phyloP scores from a whole-genome alignment of 345 rosid species.

The Euphorbia tirucalli region DNA sequence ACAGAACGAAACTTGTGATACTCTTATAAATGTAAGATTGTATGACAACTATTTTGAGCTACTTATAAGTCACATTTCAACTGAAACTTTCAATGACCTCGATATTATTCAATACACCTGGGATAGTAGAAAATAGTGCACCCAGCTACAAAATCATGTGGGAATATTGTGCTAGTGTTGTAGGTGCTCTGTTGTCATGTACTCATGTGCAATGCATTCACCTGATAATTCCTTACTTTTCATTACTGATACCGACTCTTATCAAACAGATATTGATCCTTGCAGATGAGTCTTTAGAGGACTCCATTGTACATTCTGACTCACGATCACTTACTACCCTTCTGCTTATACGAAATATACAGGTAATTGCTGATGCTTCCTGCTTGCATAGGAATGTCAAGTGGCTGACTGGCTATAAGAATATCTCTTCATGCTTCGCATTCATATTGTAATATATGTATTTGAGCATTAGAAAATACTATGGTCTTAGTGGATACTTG shows the following conservation, averaged over 20 bases:
- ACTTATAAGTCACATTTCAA: no score
- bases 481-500: background rate
- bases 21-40: no score
- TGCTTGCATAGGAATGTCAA: slow-evolving; percentile 1
- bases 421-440: background rate
- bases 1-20: background rate
- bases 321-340: slow-evolving; percentile 94
- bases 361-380: slow-evolving; percentile 40
- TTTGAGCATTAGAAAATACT: background rate
- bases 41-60: no score
- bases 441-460: background rate
- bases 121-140: no score
- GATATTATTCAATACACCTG: background rate
- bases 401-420: background rate
- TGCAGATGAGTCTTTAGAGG: slow-evolving; percentile 94
- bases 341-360: slow-evolving; percentile 94
- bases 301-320: slow-evolving; percentile 90
- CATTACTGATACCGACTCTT: slow-evolving; percentile 47
- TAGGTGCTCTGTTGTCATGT: background rate
- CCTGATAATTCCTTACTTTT: background rate
- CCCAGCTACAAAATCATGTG: no score
- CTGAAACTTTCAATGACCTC: no score
- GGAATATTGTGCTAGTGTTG: background rate
- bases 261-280: slow-evolving; percentile 83
- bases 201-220: background rate